Conservation (phyloP, 2,329 filamentous ascomycete species). For the Aspergillus niger region DNA sequence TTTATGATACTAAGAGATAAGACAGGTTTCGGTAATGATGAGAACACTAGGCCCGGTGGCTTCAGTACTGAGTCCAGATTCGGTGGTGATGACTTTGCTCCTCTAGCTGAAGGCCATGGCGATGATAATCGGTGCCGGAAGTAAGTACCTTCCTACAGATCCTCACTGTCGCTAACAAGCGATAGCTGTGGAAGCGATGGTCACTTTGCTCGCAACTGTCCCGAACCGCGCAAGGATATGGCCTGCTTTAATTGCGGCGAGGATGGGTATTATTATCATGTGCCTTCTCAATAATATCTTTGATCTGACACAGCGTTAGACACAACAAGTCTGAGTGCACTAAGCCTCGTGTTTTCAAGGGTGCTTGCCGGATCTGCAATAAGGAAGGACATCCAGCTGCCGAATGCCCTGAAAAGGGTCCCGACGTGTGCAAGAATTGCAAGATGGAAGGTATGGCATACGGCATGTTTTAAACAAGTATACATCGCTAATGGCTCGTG, state of each 20-base stretch:
- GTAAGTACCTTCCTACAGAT: slow-evolving; percentile 28
- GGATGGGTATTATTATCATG: slow-evolving; percentile 36
- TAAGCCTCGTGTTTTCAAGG: slow-evolving; percentile 50
- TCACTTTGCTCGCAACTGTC: slow-evolving; percentile 48
- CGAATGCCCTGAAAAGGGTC: slow-evolving; percentile 48
- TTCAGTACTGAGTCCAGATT: slow-evolving; percentile 6
- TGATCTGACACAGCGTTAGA: slow-evolving; percentile 25
- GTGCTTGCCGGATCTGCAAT: slow-evolving; percentile 49
- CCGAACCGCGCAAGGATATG: slow-evolving; percentile 42
- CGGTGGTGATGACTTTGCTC: slow-evolving; percentile 12
- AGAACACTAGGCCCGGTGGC: slow-evolving; percentile 18
- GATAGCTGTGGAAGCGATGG: slow-evolving; percentile 38
- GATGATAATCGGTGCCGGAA: slow-evolving; percentile 38
- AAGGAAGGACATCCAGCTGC: slow-evolving; percentile 49
- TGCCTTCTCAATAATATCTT: not conserved
- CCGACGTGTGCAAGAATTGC: slow-evolving; percentile 52
- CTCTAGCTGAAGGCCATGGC: slow-evolving; percentile 6
- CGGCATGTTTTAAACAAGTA: not conserved
- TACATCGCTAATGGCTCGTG: not conserved
- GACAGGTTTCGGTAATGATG: slow-evolving; percentile 17
- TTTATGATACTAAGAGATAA: not conserved
- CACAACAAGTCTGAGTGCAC: slow-evolving; percentile 50
- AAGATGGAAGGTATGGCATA: slow-evolving; percentile 42
- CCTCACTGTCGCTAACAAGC: not conserved
- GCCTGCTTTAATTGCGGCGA: slow-evolving; percentile 48